Evolutionary conservation across 805 yeast species (phyloP).

Genomic region (Pichia nanzhaoensis): DNA sequence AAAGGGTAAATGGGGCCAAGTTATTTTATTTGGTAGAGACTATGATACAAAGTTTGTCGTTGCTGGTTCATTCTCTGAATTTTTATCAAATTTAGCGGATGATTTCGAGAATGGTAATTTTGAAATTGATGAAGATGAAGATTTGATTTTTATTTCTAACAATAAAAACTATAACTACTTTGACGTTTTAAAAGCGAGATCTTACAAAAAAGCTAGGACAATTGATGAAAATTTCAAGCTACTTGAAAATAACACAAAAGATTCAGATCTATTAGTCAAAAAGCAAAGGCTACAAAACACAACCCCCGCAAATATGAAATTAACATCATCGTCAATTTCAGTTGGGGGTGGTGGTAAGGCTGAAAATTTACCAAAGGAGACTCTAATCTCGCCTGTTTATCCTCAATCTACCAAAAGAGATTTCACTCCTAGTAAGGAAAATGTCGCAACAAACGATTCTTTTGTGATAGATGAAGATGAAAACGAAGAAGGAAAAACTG

Average conservation of each 20-base stretch:
- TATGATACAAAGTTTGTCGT: conserved; percentile 84
- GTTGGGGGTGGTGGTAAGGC: not conserved
- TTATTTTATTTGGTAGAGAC: conserved; percentile 89
- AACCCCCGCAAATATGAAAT: not conserved
- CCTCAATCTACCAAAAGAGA: conserved; percentile 6
- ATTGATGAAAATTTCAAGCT: conserved; percentile 10
- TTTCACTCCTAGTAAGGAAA: conserved; percentile 13
- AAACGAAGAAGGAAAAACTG: conserved; percentile 20
- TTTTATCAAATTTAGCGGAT: conserved; percentile 72
- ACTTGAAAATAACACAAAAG: conserved; percentile 11
- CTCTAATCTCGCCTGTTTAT: conserved; percentile 27
- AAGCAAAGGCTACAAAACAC: not conserved
- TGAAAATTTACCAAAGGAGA: conserved; percentile 27
- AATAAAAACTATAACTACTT: conserved; percentile 49
- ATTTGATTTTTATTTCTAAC: conserved; percentile 34
- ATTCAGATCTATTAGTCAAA: conserved; percentile 12
- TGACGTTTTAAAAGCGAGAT: conserved; percentile 66
- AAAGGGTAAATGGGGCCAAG: conserved; percentile 80
- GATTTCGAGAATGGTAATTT: conserved; percentile 84
- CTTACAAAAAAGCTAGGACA: conserved; percentile 30
- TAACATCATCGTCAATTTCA: not conserved
- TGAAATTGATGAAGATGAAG: conserved; percentile 59
- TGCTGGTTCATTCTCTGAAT: conserved; percentile 86
- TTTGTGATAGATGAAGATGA: conserved; percentile 27
- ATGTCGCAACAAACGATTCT: conserved; percentile 20